Conservation (phyloP, 345 rosid genomes). For the Turritis glabra region DNA sequence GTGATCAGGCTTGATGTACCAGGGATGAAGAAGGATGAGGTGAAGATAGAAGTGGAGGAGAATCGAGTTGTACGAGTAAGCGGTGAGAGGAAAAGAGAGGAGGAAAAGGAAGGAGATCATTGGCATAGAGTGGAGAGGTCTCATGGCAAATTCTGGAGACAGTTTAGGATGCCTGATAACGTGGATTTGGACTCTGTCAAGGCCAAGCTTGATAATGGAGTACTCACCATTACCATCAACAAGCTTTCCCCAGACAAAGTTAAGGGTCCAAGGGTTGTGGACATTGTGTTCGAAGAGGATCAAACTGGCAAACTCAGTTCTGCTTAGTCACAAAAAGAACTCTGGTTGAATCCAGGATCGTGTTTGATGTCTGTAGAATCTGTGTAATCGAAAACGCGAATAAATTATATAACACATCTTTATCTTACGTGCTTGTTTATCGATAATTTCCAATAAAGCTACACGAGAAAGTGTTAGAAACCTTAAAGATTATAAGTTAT, state of each 20-base stretch:
- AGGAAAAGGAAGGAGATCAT: constrained; percentile 65
- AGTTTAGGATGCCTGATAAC: constrained; percentile 69
- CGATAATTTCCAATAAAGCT: background rate
- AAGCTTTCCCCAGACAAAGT: constrained; percentile 66
- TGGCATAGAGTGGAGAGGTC: constrained; percentile 87
- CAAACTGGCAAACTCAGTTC: constrained; percentile 43
- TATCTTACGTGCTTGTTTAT: background rate
- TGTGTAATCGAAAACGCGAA: background rate
- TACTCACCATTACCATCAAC: constrained; percentile 54
- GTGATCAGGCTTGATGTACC: constrained; percentile 68
- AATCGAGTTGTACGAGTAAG: constrained; percentile 65
- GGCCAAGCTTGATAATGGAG: constrained; percentile 76
- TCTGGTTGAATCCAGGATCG: constrained; percentile 12
- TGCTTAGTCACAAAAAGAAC: constrained; percentile 46
- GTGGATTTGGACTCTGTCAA: constrained; percentile 62
- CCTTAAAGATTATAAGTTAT: background rate
- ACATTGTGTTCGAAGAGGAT: constrained; percentile 48
- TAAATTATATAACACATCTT: constrained; percentile 3
- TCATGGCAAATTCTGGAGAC: constrained; percentile 82
- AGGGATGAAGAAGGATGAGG: constrained; percentile 69
- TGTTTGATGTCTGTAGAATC: constrained; percentile 3
- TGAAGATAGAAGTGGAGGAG: constrained; percentile 76
- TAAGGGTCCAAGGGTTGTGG: constrained; percentile 58
- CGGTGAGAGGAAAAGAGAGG: constrained; percentile 77
- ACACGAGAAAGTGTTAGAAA: background rate